Percentiles rank a stretch among this genome's conserved stretches.
These are phyloP conservation scores for Sporisorium scitamineum DNA, from an alignment of 1,284 basidiomycete species.

Conservation along the genomic window DNA sequence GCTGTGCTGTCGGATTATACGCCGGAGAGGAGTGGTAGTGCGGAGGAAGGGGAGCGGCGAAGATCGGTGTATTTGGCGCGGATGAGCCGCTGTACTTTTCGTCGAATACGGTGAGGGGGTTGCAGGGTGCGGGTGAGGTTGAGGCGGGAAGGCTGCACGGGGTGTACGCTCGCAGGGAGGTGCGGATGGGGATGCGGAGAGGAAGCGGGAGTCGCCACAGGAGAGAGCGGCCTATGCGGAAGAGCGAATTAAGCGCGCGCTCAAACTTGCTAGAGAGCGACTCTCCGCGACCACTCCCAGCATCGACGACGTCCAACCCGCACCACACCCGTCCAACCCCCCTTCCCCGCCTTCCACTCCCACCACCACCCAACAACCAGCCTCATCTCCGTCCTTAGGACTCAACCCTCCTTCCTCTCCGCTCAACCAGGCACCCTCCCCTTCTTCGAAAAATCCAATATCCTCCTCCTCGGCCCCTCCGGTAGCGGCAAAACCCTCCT, in stretches of 20 bases:
- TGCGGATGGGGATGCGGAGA: constrained; percentile 1
- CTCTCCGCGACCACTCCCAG: constrained; percentile 6
- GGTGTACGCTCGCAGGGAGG: no score
- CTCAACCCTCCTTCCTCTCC: constrained; percentile 13
- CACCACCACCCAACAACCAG: neutral
- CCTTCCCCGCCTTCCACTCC: neutral
- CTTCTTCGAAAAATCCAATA: constrained; percentile 80
- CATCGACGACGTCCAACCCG: neutral
- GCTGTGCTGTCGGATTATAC: constrained; percentile 27
- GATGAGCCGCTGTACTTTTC: constrained; percentile 33
- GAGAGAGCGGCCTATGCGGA: constrained; percentile 32
- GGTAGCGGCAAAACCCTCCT: constrained; percentile 68
- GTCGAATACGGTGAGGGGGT: constrained; percentile 13
- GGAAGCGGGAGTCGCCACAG: constrained; percentile 28
- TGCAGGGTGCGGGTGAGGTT: neutral
- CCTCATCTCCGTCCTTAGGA: neutral
- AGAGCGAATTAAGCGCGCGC: constrained; percentile 30
- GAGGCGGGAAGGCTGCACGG: neutral
- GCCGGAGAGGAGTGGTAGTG: neutral
- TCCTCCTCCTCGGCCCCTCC: constrained; percentile 83
- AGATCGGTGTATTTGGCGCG: constrained; percentile 16
- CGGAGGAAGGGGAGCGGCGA: neutral
- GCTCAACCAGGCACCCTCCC: constrained; percentile 18
- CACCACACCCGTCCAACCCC: neutral
- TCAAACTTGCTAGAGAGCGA: constrained; percentile 19